phyloP scores from a whole-genome alignment of 2,329 filamentous ascomycete genomes.

The Ascocoryne sarcoides region DNA sequence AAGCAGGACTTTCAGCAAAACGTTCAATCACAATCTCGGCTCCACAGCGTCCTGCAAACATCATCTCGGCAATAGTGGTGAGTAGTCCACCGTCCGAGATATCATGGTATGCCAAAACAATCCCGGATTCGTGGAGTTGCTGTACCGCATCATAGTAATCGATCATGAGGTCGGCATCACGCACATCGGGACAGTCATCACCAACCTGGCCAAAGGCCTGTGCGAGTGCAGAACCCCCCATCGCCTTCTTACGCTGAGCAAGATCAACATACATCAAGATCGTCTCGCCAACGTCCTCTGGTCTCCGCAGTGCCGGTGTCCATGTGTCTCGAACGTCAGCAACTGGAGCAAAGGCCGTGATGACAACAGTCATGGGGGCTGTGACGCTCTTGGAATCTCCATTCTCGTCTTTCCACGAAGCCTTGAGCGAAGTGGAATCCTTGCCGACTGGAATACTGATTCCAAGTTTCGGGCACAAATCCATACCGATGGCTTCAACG shows the following conservation, averaged over 20 bases:
- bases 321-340: slow-evolving; percentile 78
- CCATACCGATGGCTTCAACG: slow-evolving; percentile 85
- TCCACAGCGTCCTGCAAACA: slow-evolving; percentile 90
- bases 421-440: slow-evolving; percentile 98
- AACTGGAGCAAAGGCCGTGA: slow-evolving; percentile 83
- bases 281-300: slow-evolving; percentile 83
- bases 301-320: slow-evolving; percentile 78
- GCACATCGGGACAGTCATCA: slow-evolving; percentile 76
- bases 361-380: slow-evolving; percentile 81
- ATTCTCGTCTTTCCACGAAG: slow-evolving; percentile 73
- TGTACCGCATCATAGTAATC: slow-evolving; percentile 86
- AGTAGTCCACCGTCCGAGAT: slow-evolving; percentile 87
- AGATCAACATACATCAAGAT: slow-evolving; percentile 88
- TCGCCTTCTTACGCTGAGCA: slow-evolving; percentile 66
- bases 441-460: slow-evolving; percentile 95
- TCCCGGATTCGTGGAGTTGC: slow-evolving; percentile 54
- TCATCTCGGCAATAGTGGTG: slow-evolving; percentile 91
- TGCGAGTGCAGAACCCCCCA: slow-evolving; percentile 86
- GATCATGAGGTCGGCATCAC: slow-evolving; percentile 68
- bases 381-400: slow-evolving; percentile 75
- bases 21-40: slow-evolving; percentile 77
- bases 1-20: slow-evolving; percentile 52
- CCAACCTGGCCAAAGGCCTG: slow-evolving; percentile 85
- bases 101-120: slow-evolving; percentile 91
- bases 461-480: slow-evolving; percentile 81